phyloP scores from a whole-genome alignment of 192 early-diverging fungal species.

The Podochytrium sp. region DNA sequence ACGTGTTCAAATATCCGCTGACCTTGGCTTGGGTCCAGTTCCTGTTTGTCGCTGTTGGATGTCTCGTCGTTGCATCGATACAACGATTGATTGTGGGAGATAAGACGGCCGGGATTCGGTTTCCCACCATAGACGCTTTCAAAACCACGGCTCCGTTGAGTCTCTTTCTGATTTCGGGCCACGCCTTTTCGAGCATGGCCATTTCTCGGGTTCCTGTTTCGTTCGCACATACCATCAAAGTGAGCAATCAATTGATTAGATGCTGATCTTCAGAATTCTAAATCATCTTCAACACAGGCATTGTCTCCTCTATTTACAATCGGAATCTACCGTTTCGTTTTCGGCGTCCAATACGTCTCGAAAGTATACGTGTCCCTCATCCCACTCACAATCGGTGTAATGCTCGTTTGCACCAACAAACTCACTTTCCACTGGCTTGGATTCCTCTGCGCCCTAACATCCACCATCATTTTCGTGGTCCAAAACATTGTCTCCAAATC shows the following conservation, averaged over 20 bases:
- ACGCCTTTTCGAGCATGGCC: constrained; percentile 80
- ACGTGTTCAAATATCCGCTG: constrained; percentile 76
- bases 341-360: constrained; percentile 66
- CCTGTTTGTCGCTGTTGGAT: constrained; percentile 62
- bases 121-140: constrained; percentile 57
- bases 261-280: not conserved
- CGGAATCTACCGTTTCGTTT: constrained; percentile 72
- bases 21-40: constrained; percentile 87
- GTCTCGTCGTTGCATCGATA: constrained; percentile 28
- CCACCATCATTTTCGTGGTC: constrained; percentile 80
- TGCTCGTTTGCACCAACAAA: constrained; percentile 81
- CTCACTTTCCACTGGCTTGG: constrained; percentile 73
- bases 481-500: constrained; percentile 90
- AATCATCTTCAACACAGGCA: constrained; percentile 47
- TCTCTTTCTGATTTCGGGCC: constrained; percentile 82
- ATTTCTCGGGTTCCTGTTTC: constrained; percentile 79
- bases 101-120: constrained; percentile 57
- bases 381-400: constrained; percentile 84
- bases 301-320: constrained; percentile 89
- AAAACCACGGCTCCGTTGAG: constrained; percentile 71
- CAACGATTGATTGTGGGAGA: constrained; percentile 31
- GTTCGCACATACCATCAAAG: constrained; percentile 90
- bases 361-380: constrained; percentile 78
- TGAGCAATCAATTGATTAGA: too few species aligned
- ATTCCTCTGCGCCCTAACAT: constrained; percentile 73